Evolutionary conservation across 2,329 filamentous ascomycete genomes (phyloP), one percentile per base, ranked within the genome.

Genomic region (Stagonosporopsis chrysanthemi): DNA sequence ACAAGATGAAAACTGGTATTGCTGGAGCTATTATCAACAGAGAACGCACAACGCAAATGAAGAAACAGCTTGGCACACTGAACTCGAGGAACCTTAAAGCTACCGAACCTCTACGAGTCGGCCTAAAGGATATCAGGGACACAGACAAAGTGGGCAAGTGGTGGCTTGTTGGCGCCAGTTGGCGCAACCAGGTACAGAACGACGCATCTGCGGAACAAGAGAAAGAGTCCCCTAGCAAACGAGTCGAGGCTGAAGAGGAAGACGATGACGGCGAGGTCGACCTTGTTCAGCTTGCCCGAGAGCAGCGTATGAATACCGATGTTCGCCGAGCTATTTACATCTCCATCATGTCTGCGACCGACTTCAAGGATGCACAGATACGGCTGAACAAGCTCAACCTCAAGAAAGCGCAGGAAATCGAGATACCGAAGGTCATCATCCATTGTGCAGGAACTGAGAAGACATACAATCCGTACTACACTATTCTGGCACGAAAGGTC

Each of bases 121-220:
- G 90, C 11, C 82, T 97, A 4, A 82, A 84, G 35, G 95, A 99
- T 69, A 91, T 99, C 48, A 87, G 87, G 61, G 86, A 93, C 60
- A 89, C 89, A 0, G 90, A 94, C 38, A 94, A 90, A 72, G 90
- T 89, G 72, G 95, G 95, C 0, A 97, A 97, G 79, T 99, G 95
- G 95, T 99, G 95, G 95, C 86, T 98, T 19, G 91, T 98, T 5
- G 95, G 95, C 48, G 94, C 95, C n/a, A 97, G 92, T 75, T 97
- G 94, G 86, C 81, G 80, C 38, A 73, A 82, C 56, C 63, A 76
- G 17, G 65, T 56, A 12, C 78, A 79, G 17, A 65, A 62, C n/a
- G 76, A 77, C 19, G 75, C 77, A 26, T 64, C 70, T 53, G 62
- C 57, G 57, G 77, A 79, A 54, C 65, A 77, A 68, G 58, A 65